Evolutionary conservation across 2,329 filamentous ascomycete species (phyloP).

Genomic region (Pseudohalonectria lignicola): DNA sequence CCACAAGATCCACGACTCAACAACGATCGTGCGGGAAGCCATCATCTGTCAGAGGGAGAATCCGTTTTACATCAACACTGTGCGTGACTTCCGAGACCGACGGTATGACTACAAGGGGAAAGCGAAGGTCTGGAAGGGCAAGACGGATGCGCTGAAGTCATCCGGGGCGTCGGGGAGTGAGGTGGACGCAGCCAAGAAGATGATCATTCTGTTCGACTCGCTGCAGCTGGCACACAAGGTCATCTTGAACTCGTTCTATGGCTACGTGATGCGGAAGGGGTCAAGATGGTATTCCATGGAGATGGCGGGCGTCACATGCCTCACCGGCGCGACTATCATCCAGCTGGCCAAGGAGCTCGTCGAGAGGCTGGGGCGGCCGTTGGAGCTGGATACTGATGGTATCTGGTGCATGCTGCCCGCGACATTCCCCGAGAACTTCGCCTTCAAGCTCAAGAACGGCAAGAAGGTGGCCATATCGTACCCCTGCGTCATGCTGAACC

Average conservation of each 20-base stretch:
- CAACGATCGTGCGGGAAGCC: constrained; percentile 84
- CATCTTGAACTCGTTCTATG: constrained; percentile 98
- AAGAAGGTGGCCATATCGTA: constrained; percentile 97
- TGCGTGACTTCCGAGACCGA: constrained; percentile 90
- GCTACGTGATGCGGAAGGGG: constrained; percentile 98
- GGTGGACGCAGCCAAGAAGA: constrained; percentile 93
- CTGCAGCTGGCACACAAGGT: constrained; percentile 96
- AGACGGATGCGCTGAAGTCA: constrained; percentile 76
- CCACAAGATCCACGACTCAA: constrained; percentile 95
- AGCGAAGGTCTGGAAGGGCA: constrained; percentile 97
- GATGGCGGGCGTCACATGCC: constrained; percentile 96
- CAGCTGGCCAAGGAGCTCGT: constrained; percentile 91
- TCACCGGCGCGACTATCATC: constrained; percentile 94
- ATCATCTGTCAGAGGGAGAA: constrained; percentile 98
- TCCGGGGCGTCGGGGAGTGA: constrained; percentile 66
- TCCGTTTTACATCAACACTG: constrained; percentile 95
- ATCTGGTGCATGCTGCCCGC: constrained; percentile 99
- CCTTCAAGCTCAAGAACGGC: constrained; percentile 86
- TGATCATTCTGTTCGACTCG: constrained; percentile 94
- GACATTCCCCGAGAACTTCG: constrained; percentile 92
- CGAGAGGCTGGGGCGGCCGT: constrained; percentile 80
- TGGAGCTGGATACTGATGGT: constrained; percentile 95
- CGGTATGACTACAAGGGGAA: constrained; percentile 98
- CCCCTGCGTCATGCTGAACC: constrained; percentile 98
- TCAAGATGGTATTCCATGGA: constrained; percentile 99